Evolutionary conservation across 495 filamentous ascomycete species (phyloP).

Genomic region (Cryomyces antarcticus): DNA sequence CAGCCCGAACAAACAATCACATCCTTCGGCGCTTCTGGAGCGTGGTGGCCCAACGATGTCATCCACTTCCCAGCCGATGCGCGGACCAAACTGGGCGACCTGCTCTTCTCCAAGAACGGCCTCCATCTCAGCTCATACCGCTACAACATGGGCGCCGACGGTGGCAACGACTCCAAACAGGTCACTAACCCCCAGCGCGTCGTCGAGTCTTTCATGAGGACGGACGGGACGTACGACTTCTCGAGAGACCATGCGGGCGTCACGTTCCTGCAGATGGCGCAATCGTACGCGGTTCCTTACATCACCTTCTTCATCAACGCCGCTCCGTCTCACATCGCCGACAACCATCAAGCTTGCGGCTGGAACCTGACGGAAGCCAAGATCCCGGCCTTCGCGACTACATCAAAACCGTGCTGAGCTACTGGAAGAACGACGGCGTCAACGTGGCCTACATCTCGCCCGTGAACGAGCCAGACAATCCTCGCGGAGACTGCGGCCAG

Average conservation of each 20-base stretch:
- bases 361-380: conserved; percentile 6
- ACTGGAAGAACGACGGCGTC: conserved; percentile 3
- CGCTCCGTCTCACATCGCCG: conserved; percentile 4
- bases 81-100: conserved; percentile 1
- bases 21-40: conserved; percentile 4
- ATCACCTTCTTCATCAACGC: conserved; percentile 9
- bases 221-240: conserved; percentile 7
- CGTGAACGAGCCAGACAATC: conserved; percentile 7
- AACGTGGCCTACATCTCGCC: conserved; percentile 5
- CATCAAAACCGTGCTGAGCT: conserved; percentile 3
- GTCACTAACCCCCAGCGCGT: conserved; percentile 1
- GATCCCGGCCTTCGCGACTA: conserved; percentile 1
- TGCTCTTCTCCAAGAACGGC: conserved; percentile 6
- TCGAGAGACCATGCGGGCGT: conserved; percentile 6
- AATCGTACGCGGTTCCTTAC: conserved; percentile 2
- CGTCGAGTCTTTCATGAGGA: conserved; percentile 5
- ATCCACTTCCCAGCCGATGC: conserved; percentile 3
- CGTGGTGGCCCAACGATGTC: conserved; percentile 5
- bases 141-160: conserved; percentile 7
- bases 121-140: conserved; percentile 4
- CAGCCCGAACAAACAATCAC: conserved; percentile 3
- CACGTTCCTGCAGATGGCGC: conserved; percentile 4
- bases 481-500: conserved; percentile 4
- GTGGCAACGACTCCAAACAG: conserved; percentile 4
- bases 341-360: conserved; percentile 4